Conservation (phyloP, 306 rosid species). For the Acmispon strigosus region DNA sequence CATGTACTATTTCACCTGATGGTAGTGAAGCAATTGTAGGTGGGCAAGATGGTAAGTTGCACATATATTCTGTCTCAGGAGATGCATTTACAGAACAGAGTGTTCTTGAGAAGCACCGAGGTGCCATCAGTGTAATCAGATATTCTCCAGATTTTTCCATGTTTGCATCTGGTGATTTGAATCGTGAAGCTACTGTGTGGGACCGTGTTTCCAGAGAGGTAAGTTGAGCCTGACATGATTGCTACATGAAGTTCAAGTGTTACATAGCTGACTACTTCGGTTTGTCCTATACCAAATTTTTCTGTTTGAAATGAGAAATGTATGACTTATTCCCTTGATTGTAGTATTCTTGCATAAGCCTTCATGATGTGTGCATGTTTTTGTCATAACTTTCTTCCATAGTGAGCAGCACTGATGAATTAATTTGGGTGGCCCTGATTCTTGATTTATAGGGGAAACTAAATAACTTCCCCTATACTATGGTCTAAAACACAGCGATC, state of each 20-base stretch:
- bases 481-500: background rate
- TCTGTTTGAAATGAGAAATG: constrained; percentile 1
- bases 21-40: constrained; percentile 90
- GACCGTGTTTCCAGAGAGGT: constrained; percentile 74
- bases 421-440: background rate
- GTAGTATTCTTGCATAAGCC: constrained; percentile 9
- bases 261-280: background rate
- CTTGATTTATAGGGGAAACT: background rate
- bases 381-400: background rate
- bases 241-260: constrained; percentile 6
- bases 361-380: background rate
- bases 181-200: constrained; percentile 98
- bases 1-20: constrained; percentile 75
- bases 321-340: background rate
- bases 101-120: constrained; percentile 92
- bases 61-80: constrained; percentile 64
- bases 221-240: constrained; percentile 15
- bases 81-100: constrained; percentile 60
- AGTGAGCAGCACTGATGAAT: background rate
- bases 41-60: constrained; percentile 90
- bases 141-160: constrained; percentile 91
- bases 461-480: background rate
- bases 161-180: constrained; percentile 95
- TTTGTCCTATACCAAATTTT: background rate
- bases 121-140: constrained; percentile 72